A percentile compares a stretch with the other conserved stretches of the same genome.
phyloP scores from a whole-genome alignment of 1,284 basidiomycete genomes.

The Tilletia setariae region DNA sequence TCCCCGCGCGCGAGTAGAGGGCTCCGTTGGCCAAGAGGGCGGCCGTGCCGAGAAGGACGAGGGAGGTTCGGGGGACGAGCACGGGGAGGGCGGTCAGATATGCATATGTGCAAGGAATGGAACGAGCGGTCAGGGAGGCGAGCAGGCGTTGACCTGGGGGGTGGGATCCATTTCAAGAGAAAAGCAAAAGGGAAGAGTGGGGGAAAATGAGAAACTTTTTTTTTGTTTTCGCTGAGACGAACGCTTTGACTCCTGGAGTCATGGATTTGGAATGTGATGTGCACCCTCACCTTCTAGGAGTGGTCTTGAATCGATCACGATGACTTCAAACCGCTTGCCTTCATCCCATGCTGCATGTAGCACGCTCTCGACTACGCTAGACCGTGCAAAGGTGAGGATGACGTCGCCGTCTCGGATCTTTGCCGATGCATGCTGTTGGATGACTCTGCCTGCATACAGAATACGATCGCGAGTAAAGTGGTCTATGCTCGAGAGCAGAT shows the following conservation, averaged over 20 bases:
- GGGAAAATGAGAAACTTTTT: not conserved
- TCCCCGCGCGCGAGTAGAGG: conserved; percentile 89
- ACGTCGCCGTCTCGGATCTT: conserved; percentile 94
- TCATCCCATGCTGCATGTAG: conserved; percentile 65
- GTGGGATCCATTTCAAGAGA: not conserved
- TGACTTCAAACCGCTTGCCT: conserved; percentile 75
- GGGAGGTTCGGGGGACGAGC: conserved; percentile 72
- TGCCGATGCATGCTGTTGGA: conserved; percentile 73
- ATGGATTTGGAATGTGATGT: too few species aligned
- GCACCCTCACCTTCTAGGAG: conserved; percentile 73
- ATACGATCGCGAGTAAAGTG: conserved; percentile 92
- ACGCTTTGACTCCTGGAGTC: too few species aligned
- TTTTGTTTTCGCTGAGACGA: not conserved
- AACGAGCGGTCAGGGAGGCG: conserved; percentile 66
- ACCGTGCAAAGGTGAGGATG: conserved; percentile 89
- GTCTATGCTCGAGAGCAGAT: conserved; percentile 80
- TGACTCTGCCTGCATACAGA: conserved; percentile 86
- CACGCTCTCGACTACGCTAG: conserved; percentile 88
- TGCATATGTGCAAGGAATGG: conserved; percentile 85
- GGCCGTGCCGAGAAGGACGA: conserved; percentile 86
- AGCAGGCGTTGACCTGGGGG: conserved; percentile 73
- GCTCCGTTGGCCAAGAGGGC: conserved; percentile 92
- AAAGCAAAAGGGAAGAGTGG: not conserved
- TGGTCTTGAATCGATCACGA: conserved; percentile 91
- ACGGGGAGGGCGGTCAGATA: conserved; percentile 83